Percentiles rank a stretch among this genome's conserved stretches.
phyloP scores from a whole-genome alignment of 2,329 filamentous ascomycete species.

The Aspergillus vadensis region DNA sequence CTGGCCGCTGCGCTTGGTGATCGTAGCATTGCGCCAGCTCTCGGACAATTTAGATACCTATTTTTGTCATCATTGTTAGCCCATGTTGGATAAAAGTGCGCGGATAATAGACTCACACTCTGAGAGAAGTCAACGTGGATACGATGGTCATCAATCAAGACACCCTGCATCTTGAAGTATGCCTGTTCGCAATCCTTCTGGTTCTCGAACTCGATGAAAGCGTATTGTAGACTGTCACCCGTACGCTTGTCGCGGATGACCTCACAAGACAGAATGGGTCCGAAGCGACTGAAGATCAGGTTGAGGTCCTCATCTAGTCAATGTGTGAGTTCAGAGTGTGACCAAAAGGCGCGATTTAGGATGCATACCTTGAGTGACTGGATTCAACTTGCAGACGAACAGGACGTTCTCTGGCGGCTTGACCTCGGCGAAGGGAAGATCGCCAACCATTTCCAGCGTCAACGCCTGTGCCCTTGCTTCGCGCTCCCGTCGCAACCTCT shows the following conservation, averaged over 20 bases:
- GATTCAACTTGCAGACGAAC: slow-evolving; percentile 98
- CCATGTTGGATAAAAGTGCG: not conserved
- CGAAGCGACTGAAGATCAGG: slow-evolving; percentile 95
- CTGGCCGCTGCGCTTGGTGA: slow-evolving; percentile 70
- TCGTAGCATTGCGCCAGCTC: slow-evolving; percentile 83
- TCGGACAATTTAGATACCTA: slow-evolving; percentile 75
- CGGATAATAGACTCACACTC: slow-evolving; percentile 63
- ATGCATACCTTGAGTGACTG: slow-evolving; percentile 72
- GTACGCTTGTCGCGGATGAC: slow-evolving; percentile 93
- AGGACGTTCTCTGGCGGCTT: slow-evolving; percentile 96
- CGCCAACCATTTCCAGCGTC: slow-evolving; percentile 96
- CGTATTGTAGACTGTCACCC: slow-evolving; percentile 93
- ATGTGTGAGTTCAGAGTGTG: slow-evolving; percentile 1
- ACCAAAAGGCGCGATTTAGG: not conserved
- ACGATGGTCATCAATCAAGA: slow-evolving; percentile 92
- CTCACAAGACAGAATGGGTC: slow-evolving; percentile 91
- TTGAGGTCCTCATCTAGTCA: slow-evolving; percentile 81
- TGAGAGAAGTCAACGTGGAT: slow-evolving; percentile 99
- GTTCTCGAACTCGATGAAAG: slow-evolving; percentile 94
- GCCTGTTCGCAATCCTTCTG: slow-evolving; percentile 91
- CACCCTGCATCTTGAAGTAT: slow-evolving; percentile 98
- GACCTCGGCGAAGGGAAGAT: slow-evolving; percentile 95
- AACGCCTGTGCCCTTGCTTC: slow-evolving; percentile 92
- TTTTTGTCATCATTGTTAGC: slow-evolving; percentile 28
- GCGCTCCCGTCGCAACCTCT: slow-evolving; percentile 78